Conservation (phyloP, 2,329 filamentous ascomycete genomes). For the Pseudocercospora fijiensis region DNA sequence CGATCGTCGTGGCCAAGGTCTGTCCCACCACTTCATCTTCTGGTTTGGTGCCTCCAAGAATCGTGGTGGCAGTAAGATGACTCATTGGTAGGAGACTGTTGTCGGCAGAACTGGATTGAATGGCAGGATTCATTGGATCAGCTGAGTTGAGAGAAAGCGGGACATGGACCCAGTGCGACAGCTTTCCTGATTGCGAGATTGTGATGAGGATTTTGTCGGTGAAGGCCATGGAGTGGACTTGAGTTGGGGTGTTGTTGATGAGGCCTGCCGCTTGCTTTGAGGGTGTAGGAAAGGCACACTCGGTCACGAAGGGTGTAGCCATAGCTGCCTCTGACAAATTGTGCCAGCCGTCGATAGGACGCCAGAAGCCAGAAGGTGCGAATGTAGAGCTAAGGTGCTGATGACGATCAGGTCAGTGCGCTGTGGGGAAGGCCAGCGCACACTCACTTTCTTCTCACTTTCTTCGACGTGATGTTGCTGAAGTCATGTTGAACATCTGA, state of each 20-base stretch:
- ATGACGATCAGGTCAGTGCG: no score
- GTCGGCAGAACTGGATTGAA: conserved; percentile 46
- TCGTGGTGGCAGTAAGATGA: conserved; percentile 79
- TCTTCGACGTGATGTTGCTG: no score
- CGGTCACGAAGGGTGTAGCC: conserved; percentile 45
- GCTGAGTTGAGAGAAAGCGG: conserved; percentile 68
- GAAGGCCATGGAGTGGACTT: conserved; percentile 72
- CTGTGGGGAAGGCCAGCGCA: no score
- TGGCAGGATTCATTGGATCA: conserved; percentile 61
- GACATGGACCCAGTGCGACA: conserved; percentile 94
- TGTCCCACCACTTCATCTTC: conserved; percentile 77
- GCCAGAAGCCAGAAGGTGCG: no score
- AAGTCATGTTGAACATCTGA: background rate
- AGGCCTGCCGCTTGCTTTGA: conserved; percentile 51
- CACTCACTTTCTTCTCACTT: no score
- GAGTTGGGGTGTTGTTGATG: conserved; percentile 69
- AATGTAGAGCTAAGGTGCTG: no score
- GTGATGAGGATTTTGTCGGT: conserved; percentile 89
- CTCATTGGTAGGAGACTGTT: conserved; percentile 69
- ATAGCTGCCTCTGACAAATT: no score
- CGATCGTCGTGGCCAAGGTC: conserved; percentile 85
- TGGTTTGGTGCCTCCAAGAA: conserved; percentile 78
- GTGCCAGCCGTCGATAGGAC: no score
- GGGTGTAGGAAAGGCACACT: conserved; percentile 56
- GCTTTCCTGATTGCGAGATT: conserved; percentile 72